Evolutionary conservation across 306 rosid species (phyloP), one percentile per base, ranked within the genome.

Genomic region (Quercus wislizeni): DNA sequence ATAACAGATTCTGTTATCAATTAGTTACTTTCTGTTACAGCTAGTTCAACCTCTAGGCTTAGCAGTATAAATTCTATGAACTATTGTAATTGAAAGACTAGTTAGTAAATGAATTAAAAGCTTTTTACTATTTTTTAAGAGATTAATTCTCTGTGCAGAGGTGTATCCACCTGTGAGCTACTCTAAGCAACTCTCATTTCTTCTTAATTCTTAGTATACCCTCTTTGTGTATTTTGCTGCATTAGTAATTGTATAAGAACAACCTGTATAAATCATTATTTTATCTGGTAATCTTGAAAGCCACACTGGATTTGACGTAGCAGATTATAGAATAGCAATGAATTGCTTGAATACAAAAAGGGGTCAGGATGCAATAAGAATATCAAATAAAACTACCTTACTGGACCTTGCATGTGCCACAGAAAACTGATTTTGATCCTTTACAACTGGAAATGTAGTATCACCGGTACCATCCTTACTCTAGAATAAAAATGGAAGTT

Each of bases 331-430:
- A 35, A 67, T 21, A 9, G 52, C 70, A 14, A 28, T 18, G 5
- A 35, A 13, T 52, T 19, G 38, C 72, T 67, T 67, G 52, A 67
- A 67, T 35, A 35, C 3, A 13, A 35, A 7, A 19, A 35, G 19
- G 25, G 5, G 17, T 46, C 73, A 65, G 58, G 12, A 52, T 43
- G 15, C 62, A 62, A 76, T 58, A 41, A 49, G 78, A 78, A 76
- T 68, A 33, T 33, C 5, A 64, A 71, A 28, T 63, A 59, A 65
- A 67, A 79, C 71, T 86, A 95, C 99, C 98, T 95, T 95, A 83
- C 90, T 95, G 77, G 92, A 87, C 69, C 98, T 97, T 69, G 99
- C 98, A 87, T 95, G 98, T 10, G 93, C 75, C 81, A 93, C 97
- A 75, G 97, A 90, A 88, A 96, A 93, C 78, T 91, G 99, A 46